Evolutionary conservation across 768 basidiomycete genomes (phyloP), one percentile per base, ranked within the genome.

Genomic region (Calocybe indica): DNA sequence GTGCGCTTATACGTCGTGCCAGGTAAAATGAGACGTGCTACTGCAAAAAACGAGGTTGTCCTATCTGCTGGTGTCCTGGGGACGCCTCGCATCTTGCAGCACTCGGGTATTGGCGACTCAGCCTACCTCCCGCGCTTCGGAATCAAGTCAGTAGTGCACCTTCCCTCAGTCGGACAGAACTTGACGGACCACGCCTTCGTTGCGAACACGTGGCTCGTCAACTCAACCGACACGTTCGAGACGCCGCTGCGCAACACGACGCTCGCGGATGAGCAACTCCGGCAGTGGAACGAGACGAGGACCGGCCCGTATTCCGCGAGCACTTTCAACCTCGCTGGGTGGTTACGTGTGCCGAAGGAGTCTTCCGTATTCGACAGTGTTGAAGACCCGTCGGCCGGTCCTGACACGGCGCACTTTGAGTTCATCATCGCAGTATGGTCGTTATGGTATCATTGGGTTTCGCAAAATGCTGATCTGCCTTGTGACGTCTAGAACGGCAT

Each of bases 31-130:
- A 47, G 28, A 8, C 45, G 28, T 7, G 30, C 66, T 12, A 58
- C 49, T 3, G 67, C 67, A 9, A 54, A 32, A 11, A 65, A 62
- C 14, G 66, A 67, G 50, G 58, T 68, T n/a, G 62, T 68, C 31
- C 46, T 68, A 4, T 65, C 66, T 8, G 58, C 57, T 9, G 66
- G 66, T 1, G 57, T 61, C 15, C 51, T 65, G 28, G 63, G 62
- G 32, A 62, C 62, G 1, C 62, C 64, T 6, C 60, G 58, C 14
- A 55, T 65, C 28, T 57, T 65, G 9, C 53, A 61, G 40, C 51
- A 57, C 13, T 65, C 64, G 1, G 64, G 64, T 14, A 65, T 67
- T 41, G 66, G 66, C 6, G 54, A 62, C 32, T 14, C 47, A 0
- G 34, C 37, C 5, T 50, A 50, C 11, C 52, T 63, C 2, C 36